Conservation (phyloP, 495 filamentous ascomycete genomes). For the Chaetomium tenue region DNA sequence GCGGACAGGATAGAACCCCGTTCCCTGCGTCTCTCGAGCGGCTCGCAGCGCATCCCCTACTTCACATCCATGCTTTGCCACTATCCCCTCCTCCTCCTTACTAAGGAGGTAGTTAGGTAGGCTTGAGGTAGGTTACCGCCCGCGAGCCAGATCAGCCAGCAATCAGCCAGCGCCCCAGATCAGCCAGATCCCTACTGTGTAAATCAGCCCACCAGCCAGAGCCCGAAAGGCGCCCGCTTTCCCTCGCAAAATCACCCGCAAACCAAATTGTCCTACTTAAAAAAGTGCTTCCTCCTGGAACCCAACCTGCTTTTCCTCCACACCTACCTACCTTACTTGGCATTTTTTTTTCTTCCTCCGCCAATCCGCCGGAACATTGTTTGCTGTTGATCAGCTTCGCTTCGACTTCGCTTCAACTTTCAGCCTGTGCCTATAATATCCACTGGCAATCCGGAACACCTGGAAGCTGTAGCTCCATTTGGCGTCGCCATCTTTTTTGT, state of each 20-base stretch:
- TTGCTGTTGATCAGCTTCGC: constrained; percentile 17
- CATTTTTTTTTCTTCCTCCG: not conserved
- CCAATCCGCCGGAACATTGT: constrained; percentile 15
- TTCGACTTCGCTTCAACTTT: constrained; percentile 11
- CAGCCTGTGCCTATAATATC: constrained; percentile 35
- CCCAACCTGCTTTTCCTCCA: constrained; percentile 33
- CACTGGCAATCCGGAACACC: constrained; percentile 27
- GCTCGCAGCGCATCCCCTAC: constrained; percentile 11
- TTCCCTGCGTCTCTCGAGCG: not conserved
- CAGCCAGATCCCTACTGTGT: too few species aligned
- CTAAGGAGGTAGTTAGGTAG: too few species aligned
- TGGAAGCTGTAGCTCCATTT: constrained; percentile 22
- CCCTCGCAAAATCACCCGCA: constrained; percentile 3
- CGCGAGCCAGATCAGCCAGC: too few species aligned
- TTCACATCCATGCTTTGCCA: constrained; percentile 27
- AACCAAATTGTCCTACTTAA: constrained; percentile 14
- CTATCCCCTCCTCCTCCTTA: too few species aligned
- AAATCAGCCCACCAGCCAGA: constrained; percentile 25
- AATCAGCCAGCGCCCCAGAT: too few species aligned
- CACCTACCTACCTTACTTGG: too few species aligned
- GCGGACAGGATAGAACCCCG: constrained; percentile 21
- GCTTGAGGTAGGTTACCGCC: too few species aligned
- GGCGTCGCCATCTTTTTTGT: constrained; percentile 25
- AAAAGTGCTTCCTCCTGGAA: constrained; percentile 25
- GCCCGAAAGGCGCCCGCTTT: constrained; percentile 22